Evolutionary conservation across 805 yeast genomes (phyloP).

Genomic region (Candida krabiensis): DNA sequence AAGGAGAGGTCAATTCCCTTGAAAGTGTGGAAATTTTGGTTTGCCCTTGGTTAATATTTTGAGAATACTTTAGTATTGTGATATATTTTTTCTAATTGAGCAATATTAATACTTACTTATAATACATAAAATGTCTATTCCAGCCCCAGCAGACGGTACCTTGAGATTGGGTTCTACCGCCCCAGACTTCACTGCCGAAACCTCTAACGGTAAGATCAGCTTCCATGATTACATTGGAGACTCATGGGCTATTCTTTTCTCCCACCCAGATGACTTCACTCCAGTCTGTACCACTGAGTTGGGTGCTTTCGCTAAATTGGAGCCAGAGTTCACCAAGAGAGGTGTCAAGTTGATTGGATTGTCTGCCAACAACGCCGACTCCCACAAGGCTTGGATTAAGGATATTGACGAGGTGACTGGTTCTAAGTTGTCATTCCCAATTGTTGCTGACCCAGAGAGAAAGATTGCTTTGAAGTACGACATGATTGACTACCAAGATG

Average conservation of each 20-base stretch:
- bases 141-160: conserved; percentile 39
- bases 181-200: conserved; percentile 64
- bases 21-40: no score
- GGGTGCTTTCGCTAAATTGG: conserved; percentile 71
- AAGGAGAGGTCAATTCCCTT: not conserved
- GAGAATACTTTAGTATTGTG: no score
- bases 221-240: conserved; percentile 64
- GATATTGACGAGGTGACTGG: conserved; percentile 72
- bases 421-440: conserved; percentile 58
- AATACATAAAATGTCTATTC: conserved; percentile 35
- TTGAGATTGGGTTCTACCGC: conserved; percentile 61
- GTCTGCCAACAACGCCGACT: conserved; percentile 61
- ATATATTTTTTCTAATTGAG: no score
- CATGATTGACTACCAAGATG: conserved; percentile 72
- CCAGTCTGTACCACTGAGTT: conserved; percentile 80
- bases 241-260: conserved; percentile 66
- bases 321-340: conserved; percentile 66
- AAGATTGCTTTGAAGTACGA: conserved; percentile 62
- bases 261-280: conserved; percentile 78
- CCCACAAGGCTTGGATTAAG: conserved; percentile 67
- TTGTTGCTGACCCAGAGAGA: conserved; percentile 64
- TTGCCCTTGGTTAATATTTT: no score
- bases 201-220: conserved; percentile 61
- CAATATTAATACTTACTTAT: no score
- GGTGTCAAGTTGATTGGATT: conserved; percentile 67